phyloP scores from a whole-genome alignment of 2,329 filamentous ascomycete genomes.

The Boeremia exigua region DNA sequence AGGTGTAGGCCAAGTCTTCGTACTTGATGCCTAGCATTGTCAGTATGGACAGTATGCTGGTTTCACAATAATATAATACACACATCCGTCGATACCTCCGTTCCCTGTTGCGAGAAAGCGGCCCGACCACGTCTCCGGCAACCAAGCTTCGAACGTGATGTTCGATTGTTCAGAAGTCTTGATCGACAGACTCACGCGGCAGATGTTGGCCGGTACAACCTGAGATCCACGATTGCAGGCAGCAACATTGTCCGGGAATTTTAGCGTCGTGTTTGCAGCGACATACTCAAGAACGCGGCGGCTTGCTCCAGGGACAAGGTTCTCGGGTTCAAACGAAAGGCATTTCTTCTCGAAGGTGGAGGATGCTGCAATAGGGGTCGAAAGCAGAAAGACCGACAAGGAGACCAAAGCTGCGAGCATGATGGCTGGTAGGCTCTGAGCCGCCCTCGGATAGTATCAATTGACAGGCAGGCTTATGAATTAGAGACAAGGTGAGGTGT shows the following conservation, averaged over 20 bases:
- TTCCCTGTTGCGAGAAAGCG: conserved; percentile 50
- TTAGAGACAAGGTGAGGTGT: background rate
- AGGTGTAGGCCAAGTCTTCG: conserved; percentile 48
- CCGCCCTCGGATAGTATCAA: background rate
- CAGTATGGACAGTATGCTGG: background rate
- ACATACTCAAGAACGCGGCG: conserved; percentile 43
- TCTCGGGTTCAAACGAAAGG: conserved; percentile 28
- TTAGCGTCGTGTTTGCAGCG: conserved; percentile 46
- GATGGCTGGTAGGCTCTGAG: background rate
- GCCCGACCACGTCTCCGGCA: conserved; percentile 46
- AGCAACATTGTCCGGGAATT: conserved; percentile 46
- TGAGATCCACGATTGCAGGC: conserved; percentile 47
- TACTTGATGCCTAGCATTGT: conserved; percentile 49
- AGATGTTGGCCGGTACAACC: conserved; percentile 47
- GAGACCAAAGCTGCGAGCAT: conserved; percentile 9
- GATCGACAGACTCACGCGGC: conserved; percentile 52
- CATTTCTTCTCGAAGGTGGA: conserved; percentile 24
- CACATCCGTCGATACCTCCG: conserved; percentile 52
- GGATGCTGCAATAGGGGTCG: background rate
- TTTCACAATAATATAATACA: conserved; percentile 15
- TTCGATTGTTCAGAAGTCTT: conserved; percentile 48
- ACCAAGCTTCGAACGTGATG: conserved; percentile 53
- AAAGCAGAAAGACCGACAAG: conserved; percentile 8
- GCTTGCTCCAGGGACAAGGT: conserved; percentile 19
- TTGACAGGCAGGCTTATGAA: background rate